A percentile compares a stretch with the other conserved stretches of the same genome.
Conservation (phyloP, 1,284 basidiomycete species). For the Golubevia pallescens region DNA sequence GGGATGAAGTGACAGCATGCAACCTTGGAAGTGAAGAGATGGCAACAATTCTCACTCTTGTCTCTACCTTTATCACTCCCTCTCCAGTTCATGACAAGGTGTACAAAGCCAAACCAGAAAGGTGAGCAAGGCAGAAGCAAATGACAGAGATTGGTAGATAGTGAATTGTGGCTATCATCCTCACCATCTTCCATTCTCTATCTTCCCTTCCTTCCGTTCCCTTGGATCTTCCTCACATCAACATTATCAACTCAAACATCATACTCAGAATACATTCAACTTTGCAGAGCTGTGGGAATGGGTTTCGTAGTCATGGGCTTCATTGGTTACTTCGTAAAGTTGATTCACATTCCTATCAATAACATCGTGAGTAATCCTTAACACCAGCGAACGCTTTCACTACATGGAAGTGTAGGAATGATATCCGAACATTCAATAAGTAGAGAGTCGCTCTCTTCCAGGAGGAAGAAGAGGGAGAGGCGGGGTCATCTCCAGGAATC, state of each 20-base stretch:
- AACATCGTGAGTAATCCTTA: constrained; percentile 54
- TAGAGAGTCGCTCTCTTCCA: no score
- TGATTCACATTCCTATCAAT: constrained; percentile 63
- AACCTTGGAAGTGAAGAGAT: no score
- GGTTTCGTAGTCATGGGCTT: constrained; percentile 64
- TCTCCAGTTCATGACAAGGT: constrained; percentile 54
- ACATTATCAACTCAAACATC: neutral
- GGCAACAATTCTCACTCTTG: no score
- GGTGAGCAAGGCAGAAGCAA: constrained; percentile 24
- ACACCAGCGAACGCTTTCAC: no score
- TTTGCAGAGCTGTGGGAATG: constrained; percentile 60
- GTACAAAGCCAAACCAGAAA: constrained; percentile 63
- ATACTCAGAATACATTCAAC: constrained; percentile 56
- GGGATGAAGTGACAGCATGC: no score
- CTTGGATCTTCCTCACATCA: neutral
- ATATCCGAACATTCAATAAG: no score
- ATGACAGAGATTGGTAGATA: no score
- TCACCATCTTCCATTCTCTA: neutral
- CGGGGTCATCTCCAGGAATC: no score
- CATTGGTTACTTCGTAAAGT: constrained; percentile 64
- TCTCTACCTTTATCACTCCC: no score
- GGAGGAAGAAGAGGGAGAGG: no score
- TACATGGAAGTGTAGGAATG: no score
- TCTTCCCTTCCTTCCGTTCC: constrained; percentile 1
- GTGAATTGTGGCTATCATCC: neutral